Base-by-base conservation (phyloP, 2,329 filamentous ascomycete genomes). In the Talaromyces marneffei region DNA sequence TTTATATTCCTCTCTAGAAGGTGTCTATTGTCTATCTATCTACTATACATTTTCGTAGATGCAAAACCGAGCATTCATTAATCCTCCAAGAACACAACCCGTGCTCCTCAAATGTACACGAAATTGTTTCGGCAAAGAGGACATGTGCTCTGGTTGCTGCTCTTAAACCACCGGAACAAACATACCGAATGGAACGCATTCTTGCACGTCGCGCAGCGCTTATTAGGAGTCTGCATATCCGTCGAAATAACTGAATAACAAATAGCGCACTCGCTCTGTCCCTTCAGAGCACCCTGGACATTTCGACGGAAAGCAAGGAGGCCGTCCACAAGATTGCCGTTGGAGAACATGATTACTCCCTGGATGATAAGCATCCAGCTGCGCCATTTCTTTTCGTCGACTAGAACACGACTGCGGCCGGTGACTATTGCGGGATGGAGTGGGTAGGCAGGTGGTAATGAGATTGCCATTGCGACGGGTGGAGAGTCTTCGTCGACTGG, bases 91-190 rank as follows among this genome's bases (percentile, higher is more conserved):
- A 42, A 61, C 46, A 57, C 31, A 25, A 25, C 35, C 27, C 4
- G 10, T 12, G 3, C 27, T 16, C 10, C 33, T 62, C 60, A 69
- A 64, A 82, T 65, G 75, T 85, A 86, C 66, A 83, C 83, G 73
- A 97, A 97, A 23, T 89, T 87, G 73, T 95, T 96, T 68, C 94
- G 83, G 77, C 94, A 99, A 65, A 99, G 79, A 53, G 94, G 94
- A 75, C 94, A 99, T 54, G 89, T 93, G 70, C 90, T 94, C 70
- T 91, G 88, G 75, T 91, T 95, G 73, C 92, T 96, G 68, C 84
- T 93, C 81, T 91, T 90, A 80, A 99, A 97, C 94, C 94, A 99
- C 77, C 93, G 92, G 79, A 91, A 96, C 76, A 99, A 77, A 77
- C 94, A 99, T 2, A 85, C 85, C 0, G 88, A 84, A 76, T 99